These are phyloP conservation scores for Grosmannia huntii DNA, from an alignment of 2,329 filamentous ascomycete species.

Conservation along the genomic window DNA sequence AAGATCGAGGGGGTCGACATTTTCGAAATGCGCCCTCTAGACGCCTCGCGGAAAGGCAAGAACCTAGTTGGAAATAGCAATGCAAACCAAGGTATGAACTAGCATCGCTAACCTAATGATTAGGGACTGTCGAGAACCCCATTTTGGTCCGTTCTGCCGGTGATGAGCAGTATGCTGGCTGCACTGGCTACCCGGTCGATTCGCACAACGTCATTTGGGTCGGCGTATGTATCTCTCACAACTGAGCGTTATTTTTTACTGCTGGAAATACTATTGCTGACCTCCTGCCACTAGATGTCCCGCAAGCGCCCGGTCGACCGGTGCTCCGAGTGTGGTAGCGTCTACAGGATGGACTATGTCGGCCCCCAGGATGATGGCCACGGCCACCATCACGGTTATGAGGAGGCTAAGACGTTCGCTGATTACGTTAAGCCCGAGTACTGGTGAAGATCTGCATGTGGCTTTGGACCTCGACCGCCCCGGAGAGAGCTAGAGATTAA, in stretches of 20 bases:
- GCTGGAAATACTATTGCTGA: neutral
- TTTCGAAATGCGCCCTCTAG: slow-evolving; percentile 96
- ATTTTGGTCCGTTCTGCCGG: slow-evolving; percentile 84
- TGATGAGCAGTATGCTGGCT: slow-evolving; percentile 92
- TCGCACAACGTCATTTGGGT: slow-evolving; percentile 88
- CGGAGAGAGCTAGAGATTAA: neutral
- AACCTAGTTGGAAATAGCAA: neutral
- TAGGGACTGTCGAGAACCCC: slow-evolving; percentile 79
- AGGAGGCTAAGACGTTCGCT: slow-evolving; percentile 92
- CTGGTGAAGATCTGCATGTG: slow-evolving; percentile 34
- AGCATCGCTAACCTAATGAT: neutral
- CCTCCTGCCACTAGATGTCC: slow-evolving; percentile 41
- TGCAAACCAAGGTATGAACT: slow-evolving; percentile 22
- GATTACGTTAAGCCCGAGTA: slow-evolving; percentile 95
- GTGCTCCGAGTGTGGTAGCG: slow-evolving; percentile 91
- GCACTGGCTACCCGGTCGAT: slow-evolving; percentile 87
- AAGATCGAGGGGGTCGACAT: slow-evolving; percentile 98
- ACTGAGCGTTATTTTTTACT: no score
- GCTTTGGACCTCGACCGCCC: neutral
- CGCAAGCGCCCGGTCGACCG: slow-evolving; percentile 85
- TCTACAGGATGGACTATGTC: slow-evolving; percentile 96
- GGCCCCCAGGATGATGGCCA: slow-evolving; percentile 67
- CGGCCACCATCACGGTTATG: slow-evolving; percentile 44
- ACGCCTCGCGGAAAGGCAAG: slow-evolving; percentile 73
- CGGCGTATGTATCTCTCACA: slow-evolving; percentile 50